A percentile compares a stretch with the other conserved stretches of the same genome.
These are phyloP conservation scores for Monosporozyma yasuniensis DNA, from an alignment of 805 yeast species.

Conservation along the genomic window DNA sequence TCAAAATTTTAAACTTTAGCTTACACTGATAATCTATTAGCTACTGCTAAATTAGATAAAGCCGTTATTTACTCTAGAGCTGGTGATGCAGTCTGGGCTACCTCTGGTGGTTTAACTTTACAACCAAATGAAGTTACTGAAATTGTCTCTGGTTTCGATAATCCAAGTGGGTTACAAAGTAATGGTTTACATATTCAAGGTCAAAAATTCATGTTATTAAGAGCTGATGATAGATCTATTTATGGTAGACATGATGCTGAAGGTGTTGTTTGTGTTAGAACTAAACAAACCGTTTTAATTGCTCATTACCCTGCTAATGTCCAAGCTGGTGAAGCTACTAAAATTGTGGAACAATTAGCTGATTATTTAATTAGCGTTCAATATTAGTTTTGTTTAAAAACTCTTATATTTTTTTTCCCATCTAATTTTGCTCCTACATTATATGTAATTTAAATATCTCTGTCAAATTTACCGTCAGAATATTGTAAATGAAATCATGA, in stretches of 20 bases:
- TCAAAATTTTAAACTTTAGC: conserved; percentile 37
- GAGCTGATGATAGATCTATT: conserved; percentile 86
- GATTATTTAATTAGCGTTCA: conserved; percentile 87
- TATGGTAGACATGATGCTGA: conserved; percentile 87
- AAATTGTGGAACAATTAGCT: conserved; percentile 89
- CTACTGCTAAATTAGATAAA: conserved; percentile 80
- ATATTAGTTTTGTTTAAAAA: conserved; percentile 36
- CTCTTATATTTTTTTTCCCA: not conserved
- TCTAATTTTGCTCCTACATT: not conserved
- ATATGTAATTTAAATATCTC: no score
- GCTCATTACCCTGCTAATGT: conserved; percentile 93
- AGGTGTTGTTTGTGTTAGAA: conserved; percentile 86
- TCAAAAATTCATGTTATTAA: conserved; percentile 77
- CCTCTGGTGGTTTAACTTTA: conserved; percentile 56
- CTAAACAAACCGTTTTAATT: conserved; percentile 82
- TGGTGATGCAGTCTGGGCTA: conserved; percentile 94
- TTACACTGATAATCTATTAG: conserved; percentile 86
- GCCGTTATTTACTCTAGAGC: conserved; percentile 92
- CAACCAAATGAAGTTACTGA: conserved; percentile 61
- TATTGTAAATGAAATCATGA: not conserved
- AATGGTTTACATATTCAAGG: conserved; percentile 80
- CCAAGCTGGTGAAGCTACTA: conserved; percentile 91
- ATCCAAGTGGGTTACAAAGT: conserved; percentile 71
- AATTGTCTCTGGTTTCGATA: conserved; percentile 70
- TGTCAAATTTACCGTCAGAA: no score